Evolutionary conservation across 2,329 filamentous ascomycete genomes (phyloP).

Genomic region (Aspergillus glaucus): DNA sequence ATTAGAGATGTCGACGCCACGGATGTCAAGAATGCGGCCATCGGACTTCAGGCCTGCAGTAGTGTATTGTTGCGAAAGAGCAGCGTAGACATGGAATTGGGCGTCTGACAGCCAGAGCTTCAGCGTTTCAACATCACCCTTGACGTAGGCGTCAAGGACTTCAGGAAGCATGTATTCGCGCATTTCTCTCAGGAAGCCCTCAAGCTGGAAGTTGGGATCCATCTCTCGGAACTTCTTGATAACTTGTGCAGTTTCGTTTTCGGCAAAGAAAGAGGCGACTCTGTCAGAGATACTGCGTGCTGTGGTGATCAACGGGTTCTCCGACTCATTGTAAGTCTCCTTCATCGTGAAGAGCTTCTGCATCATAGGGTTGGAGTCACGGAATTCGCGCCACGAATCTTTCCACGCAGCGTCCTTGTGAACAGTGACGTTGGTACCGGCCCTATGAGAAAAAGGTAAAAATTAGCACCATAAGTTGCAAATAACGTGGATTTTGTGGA

Average conservation of each 20-base stretch:
- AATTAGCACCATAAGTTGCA: constrained; percentile 9
- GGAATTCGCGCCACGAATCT: constrained; percentile 95
- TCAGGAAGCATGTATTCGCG: constrained; percentile 97
- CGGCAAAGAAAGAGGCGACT: constrained; percentile 91
- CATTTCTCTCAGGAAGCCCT: constrained; percentile 90
- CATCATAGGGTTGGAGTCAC: constrained; percentile 79
- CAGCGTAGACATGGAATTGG: constrained; percentile 93
- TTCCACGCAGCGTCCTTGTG: constrained; percentile 98
- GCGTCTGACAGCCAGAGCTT: constrained; percentile 95
- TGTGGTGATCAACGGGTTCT: constrained; percentile 90
- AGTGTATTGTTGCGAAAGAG: constrained; percentile 94
- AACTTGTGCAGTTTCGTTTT: constrained; percentile 95
- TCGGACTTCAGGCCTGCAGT: constrained; percentile 90
- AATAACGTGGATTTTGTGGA: background rate
- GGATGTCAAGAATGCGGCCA: constrained; percentile 89
- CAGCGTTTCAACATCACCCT: constrained; percentile 83
- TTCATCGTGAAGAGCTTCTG: constrained; percentile 84
- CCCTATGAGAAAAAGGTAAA: constrained; percentile 49
- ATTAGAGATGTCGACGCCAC: constrained; percentile 70
- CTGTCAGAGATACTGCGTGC: constrained; percentile 90
- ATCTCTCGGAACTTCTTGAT: constrained; percentile 97
- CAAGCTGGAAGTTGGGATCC: constrained; percentile 89
- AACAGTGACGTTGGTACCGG: constrained; percentile 86
- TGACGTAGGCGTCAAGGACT: constrained; percentile 95
- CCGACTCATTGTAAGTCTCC: constrained; percentile 86